Evolutionary conservation across 2,329 filamentous ascomycete genomes (phyloP).

Genomic region (Cryphonectria radicalis): DNA sequence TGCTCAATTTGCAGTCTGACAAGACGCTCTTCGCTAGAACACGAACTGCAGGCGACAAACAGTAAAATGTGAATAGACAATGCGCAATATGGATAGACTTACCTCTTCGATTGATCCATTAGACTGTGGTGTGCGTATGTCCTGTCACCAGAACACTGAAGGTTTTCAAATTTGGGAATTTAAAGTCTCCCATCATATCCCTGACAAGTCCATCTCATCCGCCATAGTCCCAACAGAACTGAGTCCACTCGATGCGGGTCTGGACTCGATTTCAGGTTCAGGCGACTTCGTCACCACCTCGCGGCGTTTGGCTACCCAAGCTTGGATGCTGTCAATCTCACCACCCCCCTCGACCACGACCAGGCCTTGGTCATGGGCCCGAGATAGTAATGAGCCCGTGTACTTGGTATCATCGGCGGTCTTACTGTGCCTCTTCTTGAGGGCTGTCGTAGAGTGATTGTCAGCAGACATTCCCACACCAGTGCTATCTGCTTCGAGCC

Average conservation of each 20-base stretch:
- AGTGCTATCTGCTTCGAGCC: background rate
- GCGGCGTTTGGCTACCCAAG: slow-evolving; percentile 60
- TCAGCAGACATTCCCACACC: background rate
- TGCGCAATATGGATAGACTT: background rate
- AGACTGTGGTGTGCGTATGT: background rate
- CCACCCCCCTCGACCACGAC: slow-evolving; percentile 78
- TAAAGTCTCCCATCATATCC: slow-evolving; percentile 31
- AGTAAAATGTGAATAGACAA: background rate
- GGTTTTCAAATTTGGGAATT: background rate
- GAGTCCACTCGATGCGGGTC: slow-evolving; percentile 58
- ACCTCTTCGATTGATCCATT: background rate
- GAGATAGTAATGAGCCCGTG: slow-evolving; percentile 81
- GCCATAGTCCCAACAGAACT: slow-evolving; percentile 57
- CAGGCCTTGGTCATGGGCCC: slow-evolving; percentile 69
- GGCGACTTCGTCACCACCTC: slow-evolving; percentile 30
- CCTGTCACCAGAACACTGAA: background rate
- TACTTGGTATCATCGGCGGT: slow-evolving; percentile 86
- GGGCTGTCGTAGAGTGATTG: slow-evolving; percentile 48
- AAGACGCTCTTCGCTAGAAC: background rate
- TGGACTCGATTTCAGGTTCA: slow-evolving; percentile 42
- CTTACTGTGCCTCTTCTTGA: slow-evolving; percentile 93
- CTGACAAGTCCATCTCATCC: slow-evolving; percentile 52
- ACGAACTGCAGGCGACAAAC: background rate
- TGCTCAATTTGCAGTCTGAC: background rate
- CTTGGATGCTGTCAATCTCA: slow-evolving; percentile 65